Percentiles rank a stretch among this genome's conserved stretches.
Conservation (phyloP, 306 rosid species). For the Dicorynia guianensis region DNA sequence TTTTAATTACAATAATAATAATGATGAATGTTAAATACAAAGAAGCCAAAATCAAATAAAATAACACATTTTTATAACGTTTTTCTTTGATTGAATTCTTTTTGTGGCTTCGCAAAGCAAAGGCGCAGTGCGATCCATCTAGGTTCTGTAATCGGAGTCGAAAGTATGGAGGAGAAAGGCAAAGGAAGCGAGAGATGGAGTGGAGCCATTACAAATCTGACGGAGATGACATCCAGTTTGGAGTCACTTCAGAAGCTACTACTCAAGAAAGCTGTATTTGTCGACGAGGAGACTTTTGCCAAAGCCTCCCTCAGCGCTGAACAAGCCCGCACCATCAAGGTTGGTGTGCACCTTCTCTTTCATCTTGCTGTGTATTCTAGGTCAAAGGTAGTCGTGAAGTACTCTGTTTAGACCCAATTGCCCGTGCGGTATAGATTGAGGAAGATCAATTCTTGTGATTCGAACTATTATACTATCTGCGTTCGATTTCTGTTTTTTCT, state of each 20-base stretch:
- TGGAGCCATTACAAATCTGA: conserved; percentile 84
- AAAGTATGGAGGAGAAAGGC: conserved; percentile 67
- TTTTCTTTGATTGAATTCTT: too few relatives aligned
- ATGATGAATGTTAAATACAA: too few relatives aligned
- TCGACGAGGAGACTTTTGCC: conserved; percentile 81
- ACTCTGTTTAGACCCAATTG: too few relatives aligned
- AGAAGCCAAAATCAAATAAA: too few relatives aligned
- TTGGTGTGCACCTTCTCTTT: conserved; percentile 2
- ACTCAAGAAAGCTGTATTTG: conserved; percentile 86
- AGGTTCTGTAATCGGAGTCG: not conserved
- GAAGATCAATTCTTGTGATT: not conserved
- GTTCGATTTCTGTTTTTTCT: not conserved
- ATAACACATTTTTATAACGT: too few relatives aligned
- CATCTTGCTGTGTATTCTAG: not conserved
- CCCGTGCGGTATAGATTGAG: not conserved
- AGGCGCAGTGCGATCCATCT: too few relatives aligned
- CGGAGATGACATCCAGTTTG: conserved; percentile 82
- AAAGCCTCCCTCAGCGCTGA: conserved; percentile 90
- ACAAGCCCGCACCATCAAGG: conserved; percentile 93
- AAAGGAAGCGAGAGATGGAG: conserved; percentile 85
- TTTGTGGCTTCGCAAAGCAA: too few relatives aligned
- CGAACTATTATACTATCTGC: not conserved
- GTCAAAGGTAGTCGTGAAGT: not conserved
- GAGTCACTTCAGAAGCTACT: conserved; percentile 88
- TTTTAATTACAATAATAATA: too few relatives aligned